Conservation (phyloP, 2,329 filamentous ascomycete genomes). For the Xylaria sp. region DNA sequence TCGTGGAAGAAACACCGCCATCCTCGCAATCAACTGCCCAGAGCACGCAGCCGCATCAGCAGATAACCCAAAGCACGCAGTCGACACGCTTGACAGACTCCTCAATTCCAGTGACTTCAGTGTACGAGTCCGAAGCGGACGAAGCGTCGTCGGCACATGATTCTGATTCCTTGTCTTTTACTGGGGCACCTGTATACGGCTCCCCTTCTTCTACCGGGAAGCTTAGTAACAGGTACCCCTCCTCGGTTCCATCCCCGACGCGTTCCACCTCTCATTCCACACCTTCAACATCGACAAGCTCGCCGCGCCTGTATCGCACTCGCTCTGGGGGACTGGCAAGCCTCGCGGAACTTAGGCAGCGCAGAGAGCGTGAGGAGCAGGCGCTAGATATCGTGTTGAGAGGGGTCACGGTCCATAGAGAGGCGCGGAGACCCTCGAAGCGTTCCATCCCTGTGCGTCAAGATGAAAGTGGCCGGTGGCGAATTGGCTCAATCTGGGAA, state of each 20-base stretch:
- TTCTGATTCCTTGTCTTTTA: slow-evolving; percentile 24
- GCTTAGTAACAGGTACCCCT: slow-evolving; percentile 17
- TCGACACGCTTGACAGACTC: slow-evolving; percentile 2
- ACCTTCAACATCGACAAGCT: slow-evolving; percentile 20
- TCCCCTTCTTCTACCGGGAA: slow-evolving; percentile 26
- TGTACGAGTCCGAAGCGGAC: slow-evolving; percentile 11
- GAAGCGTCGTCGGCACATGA: neutral
- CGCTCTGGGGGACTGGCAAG: slow-evolving; percentile 45
- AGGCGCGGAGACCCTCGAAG: neutral
- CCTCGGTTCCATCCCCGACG: slow-evolving; percentile 17
- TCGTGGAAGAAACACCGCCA: slow-evolving; percentile 38
- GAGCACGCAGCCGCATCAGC: slow-evolving; percentile 27
- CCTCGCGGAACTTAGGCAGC: slow-evolving; percentile 40
- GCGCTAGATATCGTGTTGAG: slow-evolving; percentile 52
- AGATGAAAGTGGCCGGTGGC: slow-evolving; percentile 55
- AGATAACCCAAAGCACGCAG: slow-evolving; percentile 26
- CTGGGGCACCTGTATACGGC: slow-evolving; percentile 12
- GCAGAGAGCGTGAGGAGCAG: slow-evolving; percentile 47
- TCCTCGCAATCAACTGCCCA: slow-evolving; percentile 36
- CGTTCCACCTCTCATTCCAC: slow-evolving; percentile 8
- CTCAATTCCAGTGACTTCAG: slow-evolving; percentile 11
- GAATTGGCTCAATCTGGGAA: slow-evolving; percentile 47
- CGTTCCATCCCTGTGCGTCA: slow-evolving; percentile 50
- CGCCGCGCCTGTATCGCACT: slow-evolving; percentile 43
- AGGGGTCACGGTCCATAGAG: slow-evolving; percentile 49